These are phyloP conservation scores for Bryoerythrophyllum caledonicum DNA, from an alignment of 225 moss, liverwort and hornwort genomes.

Conservation along the genomic window DNA sequence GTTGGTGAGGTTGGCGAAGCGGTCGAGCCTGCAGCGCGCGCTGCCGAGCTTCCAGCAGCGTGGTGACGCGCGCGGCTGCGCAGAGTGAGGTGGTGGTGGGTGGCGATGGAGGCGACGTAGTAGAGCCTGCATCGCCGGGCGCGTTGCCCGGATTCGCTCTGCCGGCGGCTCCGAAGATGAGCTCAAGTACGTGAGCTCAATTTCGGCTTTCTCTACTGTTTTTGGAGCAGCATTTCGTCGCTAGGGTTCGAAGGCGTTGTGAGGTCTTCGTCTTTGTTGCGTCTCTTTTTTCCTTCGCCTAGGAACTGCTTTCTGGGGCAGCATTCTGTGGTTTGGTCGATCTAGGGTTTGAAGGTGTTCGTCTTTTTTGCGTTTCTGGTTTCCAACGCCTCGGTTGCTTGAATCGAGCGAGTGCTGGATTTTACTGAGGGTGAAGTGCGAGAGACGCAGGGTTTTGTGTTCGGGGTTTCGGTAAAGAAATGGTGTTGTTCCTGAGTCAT, in stretches of 20 bases:
- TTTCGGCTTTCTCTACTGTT: neutral
- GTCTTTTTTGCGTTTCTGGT: neutral
- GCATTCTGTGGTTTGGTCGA: neutral
- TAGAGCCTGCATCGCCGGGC: no score
- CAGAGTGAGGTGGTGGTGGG: slow-evolving; percentile 22
- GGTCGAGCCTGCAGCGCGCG: slow-evolving; percentile 41
- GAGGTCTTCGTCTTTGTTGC: neutral
- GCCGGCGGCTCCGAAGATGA: neutral
- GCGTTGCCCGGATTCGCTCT: slow-evolving; percentile 7
- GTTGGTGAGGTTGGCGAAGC: slow-evolving; percentile 45
- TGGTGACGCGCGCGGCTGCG: slow-evolving; percentile 20
- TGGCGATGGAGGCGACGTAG: slow-evolving; percentile 15
- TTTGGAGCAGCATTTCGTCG: neutral
- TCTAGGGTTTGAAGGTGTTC: slow-evolving; percentile 16
- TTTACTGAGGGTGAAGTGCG: neutral
- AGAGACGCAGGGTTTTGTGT: neutral
- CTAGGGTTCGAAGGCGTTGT: slow-evolving; percentile 8
- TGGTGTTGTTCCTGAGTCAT: neutral
- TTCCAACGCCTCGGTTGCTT: neutral
- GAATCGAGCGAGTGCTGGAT: neutral
- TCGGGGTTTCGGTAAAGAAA: neutral
- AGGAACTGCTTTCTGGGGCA: neutral
- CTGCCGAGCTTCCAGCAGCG: slow-evolving; percentile 30
- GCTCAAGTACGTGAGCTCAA: slow-evolving; percentile 16
- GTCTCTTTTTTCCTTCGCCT: neutral